Evolutionary conservation across 306 rosid species (phyloP).

Genomic region (Astragalus membranaceus): DNA sequence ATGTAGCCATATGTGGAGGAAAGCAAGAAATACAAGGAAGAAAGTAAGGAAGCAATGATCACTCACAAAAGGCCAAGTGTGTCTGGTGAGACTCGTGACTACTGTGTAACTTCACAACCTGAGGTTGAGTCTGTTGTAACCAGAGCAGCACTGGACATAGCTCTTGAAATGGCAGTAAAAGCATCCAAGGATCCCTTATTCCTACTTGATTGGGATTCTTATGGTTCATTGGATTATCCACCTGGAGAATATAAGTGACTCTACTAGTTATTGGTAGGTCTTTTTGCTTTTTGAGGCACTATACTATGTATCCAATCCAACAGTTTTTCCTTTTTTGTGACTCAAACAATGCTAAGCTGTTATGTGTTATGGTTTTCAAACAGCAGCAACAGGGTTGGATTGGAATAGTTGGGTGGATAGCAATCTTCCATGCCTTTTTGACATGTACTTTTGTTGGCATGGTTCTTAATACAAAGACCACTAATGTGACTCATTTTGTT

Average conservation of each 20-base stretch:
- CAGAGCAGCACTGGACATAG: background rate
- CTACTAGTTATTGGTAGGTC: background rate
- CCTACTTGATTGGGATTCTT: conserved; percentile 6
- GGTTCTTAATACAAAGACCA: background rate
- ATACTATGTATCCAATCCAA: conserved; percentile 12
- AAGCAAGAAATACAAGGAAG: conserved; percentile 29
- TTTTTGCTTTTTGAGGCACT: conserved; percentile 3
- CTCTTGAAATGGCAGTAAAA: conserved; percentile 15
- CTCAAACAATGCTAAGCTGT: conserved; percentile 16
- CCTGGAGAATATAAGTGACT: background rate
- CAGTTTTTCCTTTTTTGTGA: background rate
- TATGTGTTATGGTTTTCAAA: conserved; percentile 12
- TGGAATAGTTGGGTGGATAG: background rate
- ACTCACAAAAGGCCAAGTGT: background rate
- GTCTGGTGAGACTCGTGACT: background rate
- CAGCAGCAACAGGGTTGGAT: background rate
- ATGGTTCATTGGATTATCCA: background rate
- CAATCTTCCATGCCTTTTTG: background rate
- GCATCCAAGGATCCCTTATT: conserved; percentile 7
- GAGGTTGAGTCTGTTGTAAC: background rate
- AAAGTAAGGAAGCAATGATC: background rate
- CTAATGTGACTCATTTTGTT: background rate
- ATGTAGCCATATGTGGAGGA: conserved; percentile 34
- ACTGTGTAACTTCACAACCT: conserved; percentile 21
- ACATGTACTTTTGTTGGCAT: background rate